A percentile compares a stretch with the other conserved stretches of the same genome.
Conservation (phyloP, 352 stramenopile genomes). For the Pythium folliculosum region DNA sequence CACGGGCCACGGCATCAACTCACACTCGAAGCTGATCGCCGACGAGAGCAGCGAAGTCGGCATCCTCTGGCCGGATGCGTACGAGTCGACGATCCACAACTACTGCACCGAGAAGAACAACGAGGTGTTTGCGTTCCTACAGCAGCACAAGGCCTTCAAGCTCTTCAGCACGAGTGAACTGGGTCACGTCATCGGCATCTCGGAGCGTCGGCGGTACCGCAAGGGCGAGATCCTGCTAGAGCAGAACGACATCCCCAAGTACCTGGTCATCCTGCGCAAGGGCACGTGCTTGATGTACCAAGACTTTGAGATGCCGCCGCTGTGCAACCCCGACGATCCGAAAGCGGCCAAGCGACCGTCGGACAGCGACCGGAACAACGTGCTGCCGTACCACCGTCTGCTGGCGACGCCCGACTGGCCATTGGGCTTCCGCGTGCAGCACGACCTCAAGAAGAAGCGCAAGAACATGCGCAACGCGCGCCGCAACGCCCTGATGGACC, state of each 20-base stretch:
- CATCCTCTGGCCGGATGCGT: constrained; percentile 62
- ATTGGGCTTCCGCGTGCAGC: constrained; percentile 49
- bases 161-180: constrained; percentile 63
- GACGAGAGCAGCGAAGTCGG: constrained; percentile 70
- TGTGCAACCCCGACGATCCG: constrained; percentile 16
- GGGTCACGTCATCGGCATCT: constrained; percentile 74
- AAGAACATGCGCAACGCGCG: constrained; percentile 45
- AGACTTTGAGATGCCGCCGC: constrained; percentile 55
- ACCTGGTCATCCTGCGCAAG: constrained; percentile 64
- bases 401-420: constrained; percentile 67
- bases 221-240: constrained; percentile 65
- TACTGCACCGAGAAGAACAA: constrained; percentile 66
- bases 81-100: constrained; percentile 52
- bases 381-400: constrained; percentile 59
- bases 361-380: constrained; percentile 24
- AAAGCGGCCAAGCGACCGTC: constrained; percentile 6
- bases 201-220: constrained; percentile 63
- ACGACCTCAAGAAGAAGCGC: constrained; percentile 37
- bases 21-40: constrained; percentile 53
- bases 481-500: constrained; percentile 45
- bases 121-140: constrained; percentile 65
- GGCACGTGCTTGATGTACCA: constrained; percentile 67
- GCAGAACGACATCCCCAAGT: constrained; percentile 57
- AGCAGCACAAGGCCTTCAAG: constrained; percentile 66
- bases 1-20: constrained; percentile 49